phyloP scores from a whole-genome alignment of 164 flowering plant genomes.

The Echeveria elegans region DNA sequence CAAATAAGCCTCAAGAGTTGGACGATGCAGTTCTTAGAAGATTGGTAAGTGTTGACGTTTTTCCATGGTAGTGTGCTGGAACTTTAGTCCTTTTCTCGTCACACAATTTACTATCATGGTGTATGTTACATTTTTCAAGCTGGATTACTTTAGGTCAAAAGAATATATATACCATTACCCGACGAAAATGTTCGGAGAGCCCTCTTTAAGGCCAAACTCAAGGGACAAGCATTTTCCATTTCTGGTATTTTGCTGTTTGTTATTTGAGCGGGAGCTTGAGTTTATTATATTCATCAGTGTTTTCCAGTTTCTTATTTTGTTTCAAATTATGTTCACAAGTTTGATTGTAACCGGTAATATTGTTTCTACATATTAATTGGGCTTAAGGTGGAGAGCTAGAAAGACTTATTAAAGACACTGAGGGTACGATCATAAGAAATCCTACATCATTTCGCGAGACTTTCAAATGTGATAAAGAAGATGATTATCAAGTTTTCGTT shows the following conservation, averaged over 20 bases:
- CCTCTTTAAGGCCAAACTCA: constrained; percentile 69
- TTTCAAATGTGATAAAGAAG: no score
- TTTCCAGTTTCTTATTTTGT: background rate
- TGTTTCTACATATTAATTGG: no score
- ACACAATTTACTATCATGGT: no score
- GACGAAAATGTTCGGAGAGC: constrained; percentile 69
- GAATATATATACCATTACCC: constrained; percentile 89
- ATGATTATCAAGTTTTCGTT: no score
- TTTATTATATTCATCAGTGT: background rate
- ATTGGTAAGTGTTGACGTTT: constrained; percentile 15
- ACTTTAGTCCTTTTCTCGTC: no score
- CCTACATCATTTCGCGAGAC: background rate
- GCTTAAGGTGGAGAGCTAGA: constrained; percentile 77
- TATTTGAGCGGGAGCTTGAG: background rate
- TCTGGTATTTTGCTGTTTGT: constrained; percentile 51
- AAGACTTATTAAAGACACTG: constrained; percentile 68
- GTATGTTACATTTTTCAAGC: no score
- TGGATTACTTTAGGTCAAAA: constrained; percentile 97
- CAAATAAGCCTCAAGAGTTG: constrained; percentile 96
- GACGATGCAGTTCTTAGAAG: constrained; percentile 98
- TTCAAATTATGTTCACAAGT: background rate
- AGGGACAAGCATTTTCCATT: constrained; percentile 79
- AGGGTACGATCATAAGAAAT: constrained; percentile 36
- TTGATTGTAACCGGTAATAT: no score
- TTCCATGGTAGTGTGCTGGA: no score